These are phyloP conservation scores for Verticillium longisporum DNA, from an alignment of 2,329 filamentous ascomycete species.

Conservation along the genomic window DNA sequence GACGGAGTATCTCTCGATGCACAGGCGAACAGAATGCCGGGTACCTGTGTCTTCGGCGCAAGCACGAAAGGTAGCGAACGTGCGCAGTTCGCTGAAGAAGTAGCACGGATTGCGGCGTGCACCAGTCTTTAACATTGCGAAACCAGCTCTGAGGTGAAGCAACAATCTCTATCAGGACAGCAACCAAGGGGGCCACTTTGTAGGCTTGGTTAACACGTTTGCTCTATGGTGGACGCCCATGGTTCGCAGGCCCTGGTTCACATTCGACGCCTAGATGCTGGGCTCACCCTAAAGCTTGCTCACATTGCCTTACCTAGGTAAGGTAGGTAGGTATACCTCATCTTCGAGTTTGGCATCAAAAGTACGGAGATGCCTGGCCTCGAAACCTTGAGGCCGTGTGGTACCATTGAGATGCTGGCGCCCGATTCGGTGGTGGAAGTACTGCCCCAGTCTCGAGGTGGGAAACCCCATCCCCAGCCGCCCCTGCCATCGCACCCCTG, in stretches of 20 bases:
- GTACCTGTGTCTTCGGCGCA: background rate
- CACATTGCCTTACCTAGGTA: no score
- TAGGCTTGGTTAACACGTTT: no score
- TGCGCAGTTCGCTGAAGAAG: background rate
- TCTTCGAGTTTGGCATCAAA: background rate
- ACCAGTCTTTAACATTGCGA: background rate
- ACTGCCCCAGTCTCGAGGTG: background rate
- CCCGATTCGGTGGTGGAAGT: background rate
- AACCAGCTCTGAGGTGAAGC: background rate
- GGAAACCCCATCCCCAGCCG: background rate
- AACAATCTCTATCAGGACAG: background rate
- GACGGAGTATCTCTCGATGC: background rate
- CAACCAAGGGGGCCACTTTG: no score
- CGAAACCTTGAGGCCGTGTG: background rate
- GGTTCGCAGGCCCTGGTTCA: no score
- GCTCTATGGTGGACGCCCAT: background rate
- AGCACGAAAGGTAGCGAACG: background rate
- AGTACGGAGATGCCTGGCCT: background rate
- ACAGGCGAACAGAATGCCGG: background rate
- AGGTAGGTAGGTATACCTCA: background rate
- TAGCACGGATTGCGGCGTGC: background rate
- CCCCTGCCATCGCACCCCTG: background rate
- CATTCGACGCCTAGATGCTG: no score
- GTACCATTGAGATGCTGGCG: background rate
- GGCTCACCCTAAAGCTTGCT: no score